Percentiles rank a stretch among this genome's conserved stretches.
Evolutionary conservation across 352 stramenopile species (phyloP).

Genomic region (Sclerospora graminicola): DNA sequence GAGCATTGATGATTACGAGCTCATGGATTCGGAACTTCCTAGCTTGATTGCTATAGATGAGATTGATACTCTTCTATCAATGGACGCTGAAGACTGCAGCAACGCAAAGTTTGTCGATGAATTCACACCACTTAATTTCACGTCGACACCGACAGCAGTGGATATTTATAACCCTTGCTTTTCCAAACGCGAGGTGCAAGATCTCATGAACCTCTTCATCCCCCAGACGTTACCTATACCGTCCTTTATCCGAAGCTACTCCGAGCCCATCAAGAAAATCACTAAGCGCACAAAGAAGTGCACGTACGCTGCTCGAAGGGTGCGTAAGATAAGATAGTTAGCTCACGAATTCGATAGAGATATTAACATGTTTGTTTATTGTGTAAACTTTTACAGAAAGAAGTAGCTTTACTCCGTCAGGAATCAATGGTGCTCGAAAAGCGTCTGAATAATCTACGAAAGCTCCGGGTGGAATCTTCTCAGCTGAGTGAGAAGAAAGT

Average conservation of each 20-base stretch:
- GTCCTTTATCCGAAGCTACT: conserved; percentile 13
- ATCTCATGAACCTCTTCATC: conserved; percentile 27
- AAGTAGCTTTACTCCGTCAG: conserved; percentile 31
- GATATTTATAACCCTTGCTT: conserved; percentile 25
- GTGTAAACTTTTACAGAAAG: conserved; percentile 27
- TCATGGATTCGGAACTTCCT: conserved; percentile 25
- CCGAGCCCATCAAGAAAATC: conserved; percentile 21
- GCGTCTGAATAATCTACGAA: conserved; percentile 23
- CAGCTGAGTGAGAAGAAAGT: conserved; percentile 13
- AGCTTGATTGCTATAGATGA: conserved; percentile 23
- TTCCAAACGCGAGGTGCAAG: conserved; percentile 24
- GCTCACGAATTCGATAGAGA: background rate
- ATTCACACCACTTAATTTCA: conserved; percentile 24
- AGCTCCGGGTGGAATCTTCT: conserved; percentile 3
- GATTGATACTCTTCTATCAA: conserved; percentile 3
- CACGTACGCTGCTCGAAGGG: conserved; percentile 45
- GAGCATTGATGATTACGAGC: conserved; percentile 18
- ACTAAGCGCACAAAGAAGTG: conserved; percentile 41
- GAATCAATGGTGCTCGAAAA: conserved; percentile 27
- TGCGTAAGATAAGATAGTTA: conserved; percentile 7
- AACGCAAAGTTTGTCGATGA: conserved; percentile 17
- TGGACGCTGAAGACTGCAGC: conserved; percentile 3
- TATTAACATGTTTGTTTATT: conserved; percentile 6
- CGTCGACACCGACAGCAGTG: conserved; percentile 24
- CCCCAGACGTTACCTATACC: conserved; percentile 15